phyloP scores from a whole-genome alignment of 2,329 filamentous ascomycete genomes.

The Didymosphaeria variabile region DNA sequence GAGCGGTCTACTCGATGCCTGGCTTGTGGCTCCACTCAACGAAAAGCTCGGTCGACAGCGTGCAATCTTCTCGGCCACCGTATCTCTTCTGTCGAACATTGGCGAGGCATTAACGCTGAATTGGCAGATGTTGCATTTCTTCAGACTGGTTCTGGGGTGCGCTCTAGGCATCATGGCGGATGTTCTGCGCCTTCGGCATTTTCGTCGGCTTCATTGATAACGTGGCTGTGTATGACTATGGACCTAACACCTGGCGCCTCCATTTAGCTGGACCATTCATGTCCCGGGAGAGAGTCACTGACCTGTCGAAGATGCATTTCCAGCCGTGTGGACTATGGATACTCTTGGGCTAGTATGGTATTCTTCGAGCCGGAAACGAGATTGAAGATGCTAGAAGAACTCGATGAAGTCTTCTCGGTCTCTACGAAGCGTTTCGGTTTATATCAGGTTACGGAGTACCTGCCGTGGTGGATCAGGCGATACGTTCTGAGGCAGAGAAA shows the following conservation, averaged over 20 bases:
- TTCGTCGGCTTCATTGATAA: slow-evolving; percentile 30
- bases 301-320: slow-evolving; percentile 48
- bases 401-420: slow-evolving; percentile 57
- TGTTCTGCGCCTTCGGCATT: slow-evolving; percentile 49
- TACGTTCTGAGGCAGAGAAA: slow-evolving; percentile 11
- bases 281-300: slow-evolving; percentile 17
- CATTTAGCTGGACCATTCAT: slow-evolving; percentile 41
- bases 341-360: slow-evolving; percentile 71
- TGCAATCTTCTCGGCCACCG: slow-evolving; percentile 36
- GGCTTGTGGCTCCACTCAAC: slow-evolving; percentile 37
- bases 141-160: slow-evolving; percentile 8
- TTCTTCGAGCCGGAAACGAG: slow-evolving; percentile 59
- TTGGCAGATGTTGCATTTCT: slow-evolving; percentile 17
- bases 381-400: slow-evolving; percentile 52
- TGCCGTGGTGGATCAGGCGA: slow-evolving; percentile 20
- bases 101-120: slow-evolving; percentile 13
- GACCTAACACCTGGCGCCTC: slow-evolving; percentile 38
- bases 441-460: slow-evolving; percentile 36
- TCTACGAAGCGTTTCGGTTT: slow-evolving; percentile 40
- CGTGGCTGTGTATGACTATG: slow-evolving; percentile 43
- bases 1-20: slow-evolving; percentile 18
- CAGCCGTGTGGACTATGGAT: slow-evolving; percentile 81
- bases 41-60: slow-evolving; percentile 34
- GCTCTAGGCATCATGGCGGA: slow-evolving; percentile 47
- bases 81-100: slow-evolving; percentile 23